Conservation (phyloP, 257 asterid species). For the Verbascum thapsus region DNA sequence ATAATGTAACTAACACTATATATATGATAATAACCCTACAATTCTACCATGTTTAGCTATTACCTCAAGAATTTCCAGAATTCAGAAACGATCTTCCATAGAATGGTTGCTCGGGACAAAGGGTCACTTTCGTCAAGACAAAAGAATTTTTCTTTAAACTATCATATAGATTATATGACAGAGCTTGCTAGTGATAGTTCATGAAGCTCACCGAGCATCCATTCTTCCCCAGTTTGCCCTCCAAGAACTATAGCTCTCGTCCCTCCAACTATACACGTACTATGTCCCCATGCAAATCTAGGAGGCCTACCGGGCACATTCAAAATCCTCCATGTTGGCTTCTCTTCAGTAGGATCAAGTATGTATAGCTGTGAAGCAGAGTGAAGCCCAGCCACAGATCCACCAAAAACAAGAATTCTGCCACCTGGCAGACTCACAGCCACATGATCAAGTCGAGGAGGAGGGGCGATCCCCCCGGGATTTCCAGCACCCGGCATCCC, state of each 20-base stretch:
- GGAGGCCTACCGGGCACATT: slow-evolving; percentile 56
- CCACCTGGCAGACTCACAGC: slow-evolving; percentile 90
- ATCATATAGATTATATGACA: slow-evolving; percentile 30
- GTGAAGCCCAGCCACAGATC: slow-evolving; percentile 92
- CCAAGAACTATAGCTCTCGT: slow-evolving; percentile 51
- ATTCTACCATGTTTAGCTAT: slow-evolving; percentile 34
- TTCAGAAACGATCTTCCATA: slow-evolving; percentile 4
- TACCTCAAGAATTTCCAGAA: slow-evolving; percentile 24
- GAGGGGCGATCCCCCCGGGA: slow-evolving; percentile 87
- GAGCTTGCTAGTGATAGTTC: slow-evolving; percentile 53
- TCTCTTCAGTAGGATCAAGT: slow-evolving; percentile 88
- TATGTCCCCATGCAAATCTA: slow-evolving; percentile 54
- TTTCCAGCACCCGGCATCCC: slow-evolving; percentile 94
- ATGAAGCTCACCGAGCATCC: slow-evolving; percentile 52
- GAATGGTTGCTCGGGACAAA: slow-evolving; percentile 6
- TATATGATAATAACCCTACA: slow-evolving; percentile 26
- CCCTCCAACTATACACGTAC: slow-evolving; percentile 53
- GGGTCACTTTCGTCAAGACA: slow-evolving; percentile 3
- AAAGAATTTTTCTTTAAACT: slow-evolving; percentile 24
- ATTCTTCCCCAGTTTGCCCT: slow-evolving; percentile 56
- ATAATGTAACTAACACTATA: slow-evolving; percentile 29
- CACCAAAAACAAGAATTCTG: slow-evolving; percentile 78
- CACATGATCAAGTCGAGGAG: slow-evolving; percentile 92
- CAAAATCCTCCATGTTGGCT: slow-evolving; percentile 85
- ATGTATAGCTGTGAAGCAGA: slow-evolving; percentile 88